A percentile compares a stretch with the other conserved stretches of the same genome.
Evolutionary conservation across 2,329 filamentous ascomycete species (phyloP).

Genomic region (Tolypocladium nubicola): DNA sequence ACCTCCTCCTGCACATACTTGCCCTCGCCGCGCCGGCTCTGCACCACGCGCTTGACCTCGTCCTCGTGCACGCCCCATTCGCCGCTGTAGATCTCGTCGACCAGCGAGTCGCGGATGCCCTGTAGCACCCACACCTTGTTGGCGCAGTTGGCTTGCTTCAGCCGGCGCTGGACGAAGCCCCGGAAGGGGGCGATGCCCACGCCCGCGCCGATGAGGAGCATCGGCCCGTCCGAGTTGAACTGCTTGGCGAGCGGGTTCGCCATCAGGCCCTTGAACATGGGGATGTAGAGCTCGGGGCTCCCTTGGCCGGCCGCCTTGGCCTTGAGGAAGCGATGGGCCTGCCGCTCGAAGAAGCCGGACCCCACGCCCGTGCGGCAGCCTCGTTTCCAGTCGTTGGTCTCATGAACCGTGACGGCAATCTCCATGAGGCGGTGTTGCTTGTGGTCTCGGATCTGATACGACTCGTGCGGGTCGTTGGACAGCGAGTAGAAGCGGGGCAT

Average conservation of each 20-base stretch:
- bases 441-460: conserved; percentile 55
- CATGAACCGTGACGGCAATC: conserved; percentile 93
- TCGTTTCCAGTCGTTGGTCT: conserved; percentile 66
- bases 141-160: conserved; percentile 90
- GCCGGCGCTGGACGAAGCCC: conserved; percentile 87
- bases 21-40: conserved; percentile 66
- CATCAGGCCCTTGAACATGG: conserved; percentile 99
- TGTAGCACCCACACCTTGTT: conserved; percentile 98
- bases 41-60: conserved; percentile 72
- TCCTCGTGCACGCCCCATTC: conserved; percentile 93
- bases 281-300: conserved; percentile 59
- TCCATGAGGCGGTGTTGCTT: conserved; percentile 75
- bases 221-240: conserved; percentile 88
- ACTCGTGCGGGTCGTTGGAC: conserved; percentile 85
- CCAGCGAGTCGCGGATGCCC: conserved; percentile 82
- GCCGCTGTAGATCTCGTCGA: conserved; percentile 93
- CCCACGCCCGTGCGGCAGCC: conserved; percentile 73
- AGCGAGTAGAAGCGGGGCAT: conserved; percentile 99
- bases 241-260: conserved; percentile 87
- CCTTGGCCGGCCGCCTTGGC: conserved; percentile 51
- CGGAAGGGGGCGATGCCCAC: conserved; percentile 97
- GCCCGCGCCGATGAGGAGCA: conserved; percentile 93
- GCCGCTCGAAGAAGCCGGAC: conserved; percentile 85
- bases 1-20: conserved; percentile 97
- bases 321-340: conserved; percentile 62